phyloP scores from a whole-genome alignment of 768 basidiomycete species.

The Mycena leptocephala region DNA sequence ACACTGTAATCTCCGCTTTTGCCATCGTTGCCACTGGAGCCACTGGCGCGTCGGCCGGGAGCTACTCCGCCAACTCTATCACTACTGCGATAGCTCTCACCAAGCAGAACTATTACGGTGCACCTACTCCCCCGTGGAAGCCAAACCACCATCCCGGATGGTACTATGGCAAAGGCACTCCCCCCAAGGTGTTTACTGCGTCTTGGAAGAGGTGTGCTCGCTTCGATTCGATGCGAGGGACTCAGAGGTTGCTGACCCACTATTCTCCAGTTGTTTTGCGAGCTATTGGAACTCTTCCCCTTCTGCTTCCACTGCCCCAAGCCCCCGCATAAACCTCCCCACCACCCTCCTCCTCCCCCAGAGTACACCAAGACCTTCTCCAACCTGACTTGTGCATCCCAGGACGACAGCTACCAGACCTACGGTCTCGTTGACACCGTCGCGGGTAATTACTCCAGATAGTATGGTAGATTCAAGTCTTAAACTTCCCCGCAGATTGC shows the following conservation, averaged over 20 bases:
- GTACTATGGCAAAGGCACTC: conserved; percentile 51
- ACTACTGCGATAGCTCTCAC: conserved; percentile 14
- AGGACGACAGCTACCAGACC: conserved; percentile 54
- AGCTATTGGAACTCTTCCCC: conserved; percentile 43
- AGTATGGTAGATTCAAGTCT: background rate
- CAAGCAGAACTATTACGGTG: conserved; percentile 48
- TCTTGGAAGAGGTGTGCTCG: conserved; percentile 16
- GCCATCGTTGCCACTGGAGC: conserved; percentile 16
- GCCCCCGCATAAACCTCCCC: conserved; percentile 36
- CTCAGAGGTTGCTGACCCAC: background rate
- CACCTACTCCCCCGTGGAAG: conserved; percentile 54
- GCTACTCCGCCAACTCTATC: background rate
- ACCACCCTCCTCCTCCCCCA: conserved; percentile 38
- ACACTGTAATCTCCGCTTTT: conserved; percentile 20
- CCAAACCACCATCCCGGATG: conserved; percentile 50
- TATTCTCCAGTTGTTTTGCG: conserved; percentile 39
- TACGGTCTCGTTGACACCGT: conserved; percentile 55
- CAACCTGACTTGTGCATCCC: conserved; percentile 49
- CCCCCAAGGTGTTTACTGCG: conserved; percentile 1
- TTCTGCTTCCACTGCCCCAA: conserved; percentile 44
- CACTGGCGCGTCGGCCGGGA: conserved; percentile 19
- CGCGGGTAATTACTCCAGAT: conserved; percentile 35
- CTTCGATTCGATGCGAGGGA: background rate
- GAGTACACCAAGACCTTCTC: conserved; percentile 45
- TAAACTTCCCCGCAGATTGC: conserved; percentile 44